phyloP scores from a whole-genome alignment of 1,139 yeast genomes.

The Waltiozyma sp. region DNA sequence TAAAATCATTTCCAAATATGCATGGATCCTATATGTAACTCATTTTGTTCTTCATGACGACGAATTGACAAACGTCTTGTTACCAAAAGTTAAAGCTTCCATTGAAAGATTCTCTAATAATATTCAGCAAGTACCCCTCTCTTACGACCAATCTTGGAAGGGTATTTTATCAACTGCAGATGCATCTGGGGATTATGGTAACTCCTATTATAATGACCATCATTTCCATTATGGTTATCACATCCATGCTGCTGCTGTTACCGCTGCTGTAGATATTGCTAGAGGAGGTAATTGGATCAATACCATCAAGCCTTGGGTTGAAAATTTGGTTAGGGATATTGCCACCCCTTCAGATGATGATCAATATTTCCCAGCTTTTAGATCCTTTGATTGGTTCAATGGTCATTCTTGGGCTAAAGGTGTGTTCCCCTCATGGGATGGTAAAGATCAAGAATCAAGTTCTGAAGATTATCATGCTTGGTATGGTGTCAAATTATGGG shows the following conservation, averaged over 20 bases:
- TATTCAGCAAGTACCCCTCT: slow-evolving; percentile 42
- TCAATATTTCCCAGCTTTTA: slow-evolving; percentile 55
- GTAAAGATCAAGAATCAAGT: slow-evolving; percentile 68
- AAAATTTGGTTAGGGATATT: slow-evolving; percentile 53
- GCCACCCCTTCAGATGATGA: slow-evolving; percentile 53
- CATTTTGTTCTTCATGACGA: slow-evolving; percentile 44
- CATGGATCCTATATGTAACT: slow-evolving; percentile 55
- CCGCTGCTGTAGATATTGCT: slow-evolving; percentile 42
- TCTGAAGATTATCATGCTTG: slow-evolving; percentile 70
- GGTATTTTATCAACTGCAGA: slow-evolving; percentile 63
- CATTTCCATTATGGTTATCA: slow-evolving; percentile 79
- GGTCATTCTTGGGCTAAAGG: slow-evolving; percentile 86
- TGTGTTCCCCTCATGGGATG: slow-evolving; percentile 62
- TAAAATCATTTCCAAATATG: slow-evolving; percentile 63
- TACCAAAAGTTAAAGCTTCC: slow-evolving; percentile 46
- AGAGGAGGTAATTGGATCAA: slow-evolving; percentile 41
- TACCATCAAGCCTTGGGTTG: slow-evolving; percentile 44
- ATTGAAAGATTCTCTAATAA: slow-evolving; percentile 49
- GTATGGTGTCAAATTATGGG: slow-evolving; percentile 67
- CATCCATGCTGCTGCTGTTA: slow-evolving; percentile 59
- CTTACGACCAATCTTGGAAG: slow-evolving; percentile 59
- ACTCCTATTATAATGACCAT: slow-evolving; percentile 69
- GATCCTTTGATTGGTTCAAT: slow-evolving; percentile 68
- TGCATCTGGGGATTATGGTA: slow-evolving; percentile 54
- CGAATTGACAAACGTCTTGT: slow-evolving; percentile 31